Evolutionary conservation across 208 protist genomes (phyloP).

Genomic region (Blechomonas ayalai): DNA sequence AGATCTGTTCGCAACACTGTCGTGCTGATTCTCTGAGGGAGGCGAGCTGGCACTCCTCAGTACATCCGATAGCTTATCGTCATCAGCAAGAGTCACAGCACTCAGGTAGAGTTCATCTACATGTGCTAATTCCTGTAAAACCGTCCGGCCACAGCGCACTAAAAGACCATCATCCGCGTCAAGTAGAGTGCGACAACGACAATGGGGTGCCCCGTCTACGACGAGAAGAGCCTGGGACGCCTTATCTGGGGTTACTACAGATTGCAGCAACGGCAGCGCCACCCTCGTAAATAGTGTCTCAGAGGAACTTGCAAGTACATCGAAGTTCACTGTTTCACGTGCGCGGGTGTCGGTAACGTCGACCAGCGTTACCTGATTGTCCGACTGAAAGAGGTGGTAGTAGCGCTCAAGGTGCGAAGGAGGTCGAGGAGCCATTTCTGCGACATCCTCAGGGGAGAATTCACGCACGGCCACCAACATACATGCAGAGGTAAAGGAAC

Average conservation of each 20-base stretch:
- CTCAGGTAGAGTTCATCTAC: slow-evolving; percentile 40
- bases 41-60: neutral
- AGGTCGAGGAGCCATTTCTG: neutral
- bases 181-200: slow-evolving; percentile 25
- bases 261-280: slow-evolving; percentile 33
- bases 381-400: slow-evolving; percentile 33
- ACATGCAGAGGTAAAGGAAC: slow-evolving; percentile 5
- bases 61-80: slow-evolving; percentile 47
- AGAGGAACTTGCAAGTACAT: slow-evolving; percentile 17
- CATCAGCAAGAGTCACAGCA: slow-evolving; percentile 41
- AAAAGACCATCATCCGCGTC: slow-evolving; percentile 40
- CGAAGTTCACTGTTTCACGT: slow-evolving; percentile 42
- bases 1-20: neutral
- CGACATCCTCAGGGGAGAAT: slow-evolving; percentile 25
- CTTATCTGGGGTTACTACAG: slow-evolving; percentile 17
- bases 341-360: slow-evolving; percentile 65
- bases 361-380: slow-evolving; percentile 27
- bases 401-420: slow-evolving; percentile 26
- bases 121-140: neutral
- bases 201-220: slow-evolving; percentile 30
- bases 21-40: slow-evolving; percentile 3
- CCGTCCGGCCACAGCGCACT: slow-evolving; percentile 6
- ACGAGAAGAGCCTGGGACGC: slow-evolving; percentile 46
- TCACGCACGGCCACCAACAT: slow-evolving; percentile 53
- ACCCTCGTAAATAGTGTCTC: slow-evolving; percentile 18